A percentile compares a stretch with the other conserved stretches of the same genome.
phyloP scores from a whole-genome alignment of 1,284 basidiomycete species.

The Cryptococcus hybrid region DNA sequence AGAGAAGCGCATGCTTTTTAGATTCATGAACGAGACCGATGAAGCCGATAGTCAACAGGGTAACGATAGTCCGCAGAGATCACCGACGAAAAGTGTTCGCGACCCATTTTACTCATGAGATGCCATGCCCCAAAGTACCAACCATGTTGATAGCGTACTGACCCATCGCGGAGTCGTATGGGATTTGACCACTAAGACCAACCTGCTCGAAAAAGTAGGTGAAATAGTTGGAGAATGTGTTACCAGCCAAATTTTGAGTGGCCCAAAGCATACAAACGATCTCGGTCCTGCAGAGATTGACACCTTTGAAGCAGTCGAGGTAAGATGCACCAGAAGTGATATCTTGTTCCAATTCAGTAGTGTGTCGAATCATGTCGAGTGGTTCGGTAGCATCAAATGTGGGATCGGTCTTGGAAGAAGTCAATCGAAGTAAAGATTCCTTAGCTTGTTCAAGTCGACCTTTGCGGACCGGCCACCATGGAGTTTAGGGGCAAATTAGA shows the following conservation, averaged over 20 bases:
- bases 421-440: conserved; percentile 10
- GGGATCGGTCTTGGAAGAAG: conserved; percentile 34
- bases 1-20: conserved; percentile 27
- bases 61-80: conserved; percentile 50
- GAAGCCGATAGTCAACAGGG: conserved; percentile 54
- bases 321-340: conserved; percentile 38
- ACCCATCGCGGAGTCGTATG: conserved; percentile 44
- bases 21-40: conserved; percentile 47
- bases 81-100: conserved; percentile 36
- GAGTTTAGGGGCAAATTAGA: conserved; percentile 32
- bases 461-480: conserved; percentile 39
- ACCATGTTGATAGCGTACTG: too few species aligned
- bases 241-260: too few species aligned
- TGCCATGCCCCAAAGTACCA: too few species aligned
- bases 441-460: conserved; percentile 53
- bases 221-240: too few species aligned
- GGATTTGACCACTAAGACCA: conserved; percentile 43
- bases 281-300: conserved; percentile 13
- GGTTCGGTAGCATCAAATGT: conserved; percentile 49
- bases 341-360: conserved; percentile 36
- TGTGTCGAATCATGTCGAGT: conserved; percentile 50
- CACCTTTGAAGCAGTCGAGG: conserved; percentile 53
- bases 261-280: too few species aligned
- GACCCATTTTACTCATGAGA: too few species aligned
- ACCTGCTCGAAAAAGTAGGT: conserved; percentile 49